phyloP scores from a whole-genome alignment of 2,329 filamentous ascomycete genomes.

The Ophiognomonia clavigignenti-juglandacearum region DNA sequence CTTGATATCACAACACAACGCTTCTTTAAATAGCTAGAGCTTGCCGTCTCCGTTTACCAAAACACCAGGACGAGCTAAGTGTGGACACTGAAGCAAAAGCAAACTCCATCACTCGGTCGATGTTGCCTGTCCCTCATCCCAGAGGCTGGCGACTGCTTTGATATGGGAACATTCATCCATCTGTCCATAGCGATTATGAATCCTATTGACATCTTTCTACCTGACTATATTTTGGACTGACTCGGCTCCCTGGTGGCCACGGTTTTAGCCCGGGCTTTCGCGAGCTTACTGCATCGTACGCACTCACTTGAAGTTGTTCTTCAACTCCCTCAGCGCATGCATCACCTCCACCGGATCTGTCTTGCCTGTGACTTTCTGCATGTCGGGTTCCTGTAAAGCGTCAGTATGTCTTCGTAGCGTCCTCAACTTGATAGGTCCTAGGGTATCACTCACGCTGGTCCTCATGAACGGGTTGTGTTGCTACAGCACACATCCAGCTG shows the following conservation, averaged over 20 bases:
- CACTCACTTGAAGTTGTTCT: slow-evolving; percentile 69
- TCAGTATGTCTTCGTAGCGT: slow-evolving; percentile 3
- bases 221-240: slow-evolving; percentile 1
- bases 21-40: slow-evolving; percentile 64
- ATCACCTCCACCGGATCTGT: slow-evolving; percentile 80
- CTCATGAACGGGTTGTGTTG: slow-evolving; percentile 97
- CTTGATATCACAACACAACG: slow-evolving; percentile 24
- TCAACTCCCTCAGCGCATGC: slow-evolving; percentile 81
- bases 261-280: slow-evolving; percentile 9
- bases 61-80: slow-evolving; percentile 55
- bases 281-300: slow-evolving; percentile 26
- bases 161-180: slow-evolving; percentile 31
- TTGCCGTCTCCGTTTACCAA: slow-evolving; percentile 49
- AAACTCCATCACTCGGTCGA: slow-evolving; percentile 33
- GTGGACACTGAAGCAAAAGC: slow-evolving; percentile 66
- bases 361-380: slow-evolving; percentile 80
- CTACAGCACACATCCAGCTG: slow-evolving; percentile 35
- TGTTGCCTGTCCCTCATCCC: slow-evolving; percentile 27
- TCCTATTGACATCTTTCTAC: slow-evolving; percentile 20
- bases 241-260: slow-evolving; percentile 12
- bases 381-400: slow-evolving; percentile 61
- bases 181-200: slow-evolving; percentile 5
- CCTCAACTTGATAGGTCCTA: too few relatives aligned
- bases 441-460: slow-evolving; percentile 55
- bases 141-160: slow-evolving; percentile 18